Conservation (phyloP, 106 monocot genomes). For the Dactylorhiza incarnata region DNA sequence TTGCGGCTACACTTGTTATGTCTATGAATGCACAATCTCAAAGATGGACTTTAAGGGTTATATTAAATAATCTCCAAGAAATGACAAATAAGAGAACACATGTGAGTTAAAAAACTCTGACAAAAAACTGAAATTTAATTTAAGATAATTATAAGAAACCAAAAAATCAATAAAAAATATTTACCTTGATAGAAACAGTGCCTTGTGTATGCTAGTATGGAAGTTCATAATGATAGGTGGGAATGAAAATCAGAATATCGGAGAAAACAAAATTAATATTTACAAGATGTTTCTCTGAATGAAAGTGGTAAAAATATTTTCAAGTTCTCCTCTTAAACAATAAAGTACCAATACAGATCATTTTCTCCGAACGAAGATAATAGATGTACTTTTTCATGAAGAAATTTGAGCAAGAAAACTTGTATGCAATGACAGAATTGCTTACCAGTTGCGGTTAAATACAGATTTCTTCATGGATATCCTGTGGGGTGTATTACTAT, state of each 20-base stretch:
- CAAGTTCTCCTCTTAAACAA: background rate
- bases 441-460: too few relatives aligned
- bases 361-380: too few relatives aligned
- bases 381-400: too few relatives aligned
- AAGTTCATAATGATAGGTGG: background rate
- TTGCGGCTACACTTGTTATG: background rate
- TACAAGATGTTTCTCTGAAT: background rate
- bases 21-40: background rate
- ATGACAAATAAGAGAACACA: background rate
- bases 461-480: too few relatives aligned
- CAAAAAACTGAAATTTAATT: background rate
- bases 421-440: too few relatives aligned
- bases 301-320: background rate
- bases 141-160: background rate
- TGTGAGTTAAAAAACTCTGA: background rate
- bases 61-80: background rate
- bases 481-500: too few relatives aligned
- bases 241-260: background rate
- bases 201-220: background rate
- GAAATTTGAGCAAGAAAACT: too few relatives aligned
- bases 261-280: background rate
- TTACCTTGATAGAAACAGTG: too few relatives aligned
- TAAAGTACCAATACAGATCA: background rate
- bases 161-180: too few relatives aligned
- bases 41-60: background rate